Conservation (phyloP, 345 rosid genomes). For the Isatis tinctoria region DNA sequence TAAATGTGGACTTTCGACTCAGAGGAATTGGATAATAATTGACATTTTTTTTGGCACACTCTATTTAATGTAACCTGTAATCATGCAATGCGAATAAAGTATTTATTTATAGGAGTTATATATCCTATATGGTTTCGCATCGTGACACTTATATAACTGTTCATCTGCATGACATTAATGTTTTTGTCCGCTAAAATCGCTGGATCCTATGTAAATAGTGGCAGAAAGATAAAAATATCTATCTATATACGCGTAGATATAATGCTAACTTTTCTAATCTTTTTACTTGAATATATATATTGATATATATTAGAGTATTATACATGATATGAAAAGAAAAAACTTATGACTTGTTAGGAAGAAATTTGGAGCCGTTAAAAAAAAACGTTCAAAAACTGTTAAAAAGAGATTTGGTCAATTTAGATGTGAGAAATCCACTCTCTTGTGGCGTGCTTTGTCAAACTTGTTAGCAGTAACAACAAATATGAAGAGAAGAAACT, state of each 20-base stretch:
- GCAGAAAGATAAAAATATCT: slow-evolving; percentile 8
- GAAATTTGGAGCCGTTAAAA: too few relatives aligned
- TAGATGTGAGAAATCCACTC: too few relatives aligned
- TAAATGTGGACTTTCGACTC: slow-evolving; percentile 28
- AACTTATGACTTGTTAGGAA: too few relatives aligned
- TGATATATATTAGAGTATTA: not conserved
- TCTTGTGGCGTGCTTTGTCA: too few relatives aligned
- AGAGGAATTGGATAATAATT: slow-evolving; percentile 2
- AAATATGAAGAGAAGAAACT: too few relatives aligned
- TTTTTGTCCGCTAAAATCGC: slow-evolving; percentile 4
- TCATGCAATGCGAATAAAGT: not conserved
- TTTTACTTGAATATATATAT: not conserved
- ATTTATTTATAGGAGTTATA: not conserved
- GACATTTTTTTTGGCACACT: slow-evolving; percentile 9
- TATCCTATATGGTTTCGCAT: not conserved
- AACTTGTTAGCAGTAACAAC: too few relatives aligned
- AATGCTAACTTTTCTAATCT: not conserved
- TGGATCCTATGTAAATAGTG: slow-evolving; percentile 30
- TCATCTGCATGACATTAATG: slow-evolving; percentile 4
- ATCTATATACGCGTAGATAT: not conserved
- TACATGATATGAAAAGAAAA: not conserved
- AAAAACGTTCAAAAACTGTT: too few relatives aligned
- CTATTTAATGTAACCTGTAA: slow-evolving; percentile 1
- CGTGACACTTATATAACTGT: not conserved
- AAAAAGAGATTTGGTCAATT: too few relatives aligned